Evolutionary conservation across 257 asterid species (phyloP), one percentile per base, ranked within the genome.

Genomic region (Solanum piurae): DNA sequence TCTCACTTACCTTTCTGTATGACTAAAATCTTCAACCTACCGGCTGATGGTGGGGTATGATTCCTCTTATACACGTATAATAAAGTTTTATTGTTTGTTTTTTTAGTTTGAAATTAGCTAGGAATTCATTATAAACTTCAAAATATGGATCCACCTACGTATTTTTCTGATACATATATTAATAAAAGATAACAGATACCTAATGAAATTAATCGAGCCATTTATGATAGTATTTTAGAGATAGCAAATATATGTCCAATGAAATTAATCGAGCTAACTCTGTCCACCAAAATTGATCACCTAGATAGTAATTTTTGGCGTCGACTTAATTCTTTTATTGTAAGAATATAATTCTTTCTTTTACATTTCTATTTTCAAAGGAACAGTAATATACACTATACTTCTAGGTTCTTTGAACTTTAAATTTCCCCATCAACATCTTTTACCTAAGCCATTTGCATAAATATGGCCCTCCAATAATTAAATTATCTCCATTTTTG

Each of bases 371-470:
- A 9, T 80, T 49, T 49, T 49, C 85, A 79, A 79, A 44, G 66
- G 25, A 80, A 29, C 29, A 79, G 85, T 75, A 75, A 7, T 49
- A 80, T 49, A 9, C 34, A 80, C 23, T 44, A 7, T 44, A 21
- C 66, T 20, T n/a, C 33, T 62, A 23, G 69, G 69, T 80, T 37
- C 85, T 16, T 80, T 80, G 69, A 80, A 80, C 85, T 80, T 80
- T 1, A 62, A 58, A 80, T 29, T 27, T 49, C 18, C 38, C 85
- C 42, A 66, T 85, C 84, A 71, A 69, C 84, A 21, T 42, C 62
- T 85, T 77, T 71, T 38, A 36, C 73, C 42, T 40, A 4, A 60
- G 60, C 82, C 40, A 68, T 29, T 37, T 75, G 31, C 83, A 58
- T 46, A 80, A 29, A 49, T 49, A 80, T 37, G 37, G 20, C 25